Conservation (phyloP, 2,329 filamentous ascomycete species). For the Ascocoryne sarcoides region DNA sequence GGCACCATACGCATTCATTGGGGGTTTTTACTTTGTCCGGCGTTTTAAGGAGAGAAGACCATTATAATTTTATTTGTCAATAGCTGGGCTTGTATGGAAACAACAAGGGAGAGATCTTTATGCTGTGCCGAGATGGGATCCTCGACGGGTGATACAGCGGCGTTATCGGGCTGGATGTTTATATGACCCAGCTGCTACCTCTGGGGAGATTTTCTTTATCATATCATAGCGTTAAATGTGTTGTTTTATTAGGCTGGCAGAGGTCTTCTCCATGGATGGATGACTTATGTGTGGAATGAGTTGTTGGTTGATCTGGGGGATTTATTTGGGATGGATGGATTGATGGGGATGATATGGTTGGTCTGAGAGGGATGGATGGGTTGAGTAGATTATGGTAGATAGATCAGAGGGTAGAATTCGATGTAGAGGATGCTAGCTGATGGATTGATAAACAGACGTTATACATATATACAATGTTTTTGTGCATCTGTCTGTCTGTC, state of each 20-base stretch:
- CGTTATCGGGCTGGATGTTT: constrained; percentile 6
- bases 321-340: not conserved
- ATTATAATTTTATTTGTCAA: not conserved
- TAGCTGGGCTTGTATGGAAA: not conserved
- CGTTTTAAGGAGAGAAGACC: not conserved
- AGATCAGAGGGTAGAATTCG: not conserved
- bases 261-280: not conserved
- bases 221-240: not conserved
- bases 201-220: not conserved
- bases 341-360: not conserved
- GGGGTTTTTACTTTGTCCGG: not conserved
- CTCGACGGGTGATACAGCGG: constrained; percentile 13
- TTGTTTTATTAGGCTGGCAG: not conserved
- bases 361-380: not conserved
- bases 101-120: constrained; percentile 4
- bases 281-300: not conserved
- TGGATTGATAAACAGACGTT: no score
- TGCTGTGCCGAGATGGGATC: constrained; percentile 12
- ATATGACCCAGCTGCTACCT: not conserved
- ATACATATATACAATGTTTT: no score
- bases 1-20: not conserved
- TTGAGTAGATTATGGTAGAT: not conserved
- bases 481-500: no score
- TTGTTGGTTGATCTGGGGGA: not conserved
- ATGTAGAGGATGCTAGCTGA: not conserved